Conservation (phyloP, 208 protist genomes). For the Trypanosoma melophagium region DNA sequence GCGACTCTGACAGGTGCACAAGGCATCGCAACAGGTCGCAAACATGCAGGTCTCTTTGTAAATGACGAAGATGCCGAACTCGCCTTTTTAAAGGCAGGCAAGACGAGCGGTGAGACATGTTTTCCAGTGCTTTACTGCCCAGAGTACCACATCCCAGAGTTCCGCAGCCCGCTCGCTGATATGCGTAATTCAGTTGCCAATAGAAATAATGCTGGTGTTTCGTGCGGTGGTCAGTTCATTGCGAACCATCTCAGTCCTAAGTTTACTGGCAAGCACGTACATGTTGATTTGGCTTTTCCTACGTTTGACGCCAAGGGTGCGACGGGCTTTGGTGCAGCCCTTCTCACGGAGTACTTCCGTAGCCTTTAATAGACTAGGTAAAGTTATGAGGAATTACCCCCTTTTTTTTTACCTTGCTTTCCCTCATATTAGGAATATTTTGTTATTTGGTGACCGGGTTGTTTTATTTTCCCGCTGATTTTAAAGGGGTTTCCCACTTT, state of each 20-base stretch:
- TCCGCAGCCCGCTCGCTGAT: constrained; percentile 64
- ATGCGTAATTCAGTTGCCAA: constrained; percentile 71
- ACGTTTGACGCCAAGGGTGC: constrained; percentile 54
- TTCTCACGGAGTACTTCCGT: constrained; percentile 55
- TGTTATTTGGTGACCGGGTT: background rate
- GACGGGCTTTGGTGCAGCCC: constrained; percentile 73
- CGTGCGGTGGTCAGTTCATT: constrained; percentile 82
- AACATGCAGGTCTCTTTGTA: constrained; percentile 72
- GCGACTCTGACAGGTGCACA: constrained; percentile 92
- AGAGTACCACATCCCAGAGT: constrained; percentile 73
- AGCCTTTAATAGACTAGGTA: too few relatives aligned
- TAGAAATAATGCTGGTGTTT: constrained; percentile 59
- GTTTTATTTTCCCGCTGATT: too few relatives aligned
- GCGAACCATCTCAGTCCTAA: constrained; percentile 51
- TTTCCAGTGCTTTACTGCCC: constrained; percentile 89
- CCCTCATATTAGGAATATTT: too few relatives aligned
- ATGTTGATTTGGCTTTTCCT: constrained; percentile 88
- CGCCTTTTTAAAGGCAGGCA: constrained; percentile 52
- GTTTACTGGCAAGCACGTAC: constrained; percentile 72
- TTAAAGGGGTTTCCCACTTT: too few relatives aligned
- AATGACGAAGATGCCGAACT: constrained; percentile 62
- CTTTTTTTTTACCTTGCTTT: constrained; percentile 21
- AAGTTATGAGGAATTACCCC: background rate
- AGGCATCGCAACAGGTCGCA: constrained; percentile 72
- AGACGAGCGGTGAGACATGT: constrained; percentile 63